Evolutionary conservation across 176 grass and related monocot genomes (phyloP), one percentile per base, ranked within the genome.

Genomic region (Triticum monococcum): DNA sequence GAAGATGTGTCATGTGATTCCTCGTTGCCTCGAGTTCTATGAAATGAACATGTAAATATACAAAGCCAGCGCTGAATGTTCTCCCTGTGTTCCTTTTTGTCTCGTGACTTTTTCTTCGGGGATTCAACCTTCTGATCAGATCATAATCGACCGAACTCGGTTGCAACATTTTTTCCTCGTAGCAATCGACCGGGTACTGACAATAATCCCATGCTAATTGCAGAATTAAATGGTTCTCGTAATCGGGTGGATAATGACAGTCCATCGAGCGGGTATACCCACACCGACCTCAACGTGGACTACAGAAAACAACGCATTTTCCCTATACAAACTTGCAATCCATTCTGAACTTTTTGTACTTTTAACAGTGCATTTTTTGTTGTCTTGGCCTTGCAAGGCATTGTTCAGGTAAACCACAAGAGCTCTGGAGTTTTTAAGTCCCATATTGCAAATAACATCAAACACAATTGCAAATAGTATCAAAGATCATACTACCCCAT

Each of bases 21-120:
- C 64, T 35, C 16, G 33, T 41, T 60, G 3, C 69, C 36, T 5
- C 69, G 2, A 33, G 16, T 16, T 35, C 71, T 24, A 24, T 65
- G 3, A 23, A 63, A 9, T 12, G 65, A 52, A 74, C 5, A 23
- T 84, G 72, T 85, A 77, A 76, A 85, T 85, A 60, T 72, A 25
- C 5, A 2, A 18, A 25, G 7, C 24, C 20, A 50, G 41, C 30
- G 52, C 43, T 43, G 22, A 13, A 48, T 33, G 68, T 25, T 41
- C 23, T 72, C 26, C 32, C 12, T 41, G 13, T 68, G 36, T 64
- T 45, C 20, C 3, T 2, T 32, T 32, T 43, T 45, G 20, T 33
- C 5, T 0, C 1, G 8, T 23, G 8, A 2, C 1, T 23, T 35
- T 35, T 16, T 3, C 35, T 26, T 26, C 0, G 43, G 16, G 16